These are phyloP conservation scores for Arachis monticola DNA, from an alignment of 331 rosid genomes.

Conservation along the genomic window DNA sequence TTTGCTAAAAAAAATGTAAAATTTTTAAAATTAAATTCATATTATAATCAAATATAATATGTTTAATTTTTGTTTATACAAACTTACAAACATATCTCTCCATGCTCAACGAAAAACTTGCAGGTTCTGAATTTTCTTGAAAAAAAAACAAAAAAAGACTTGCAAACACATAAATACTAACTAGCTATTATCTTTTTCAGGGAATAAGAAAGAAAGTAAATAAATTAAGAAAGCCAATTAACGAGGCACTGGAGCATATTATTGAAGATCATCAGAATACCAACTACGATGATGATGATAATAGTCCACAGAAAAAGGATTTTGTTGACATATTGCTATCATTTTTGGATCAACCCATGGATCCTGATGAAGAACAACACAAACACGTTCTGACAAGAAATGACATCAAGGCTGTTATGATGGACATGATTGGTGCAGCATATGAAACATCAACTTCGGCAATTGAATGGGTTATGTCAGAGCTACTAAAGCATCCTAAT, in stretches of 20 bases:
- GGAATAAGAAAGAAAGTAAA: too few species aligned
- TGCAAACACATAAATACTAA: too few species aligned
- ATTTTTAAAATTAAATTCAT: too few species aligned
- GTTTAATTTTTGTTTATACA: too few species aligned
- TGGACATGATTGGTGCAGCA: constrained; percentile 40
- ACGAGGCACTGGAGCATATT: constrained; percentile 29
- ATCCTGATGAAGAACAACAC: constrained; percentile 24
- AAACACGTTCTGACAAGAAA: background rate
- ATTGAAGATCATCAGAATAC: constrained; percentile 32
- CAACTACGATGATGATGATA: background rate
- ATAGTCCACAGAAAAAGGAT: constrained; percentile 22
- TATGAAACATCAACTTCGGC: constrained; percentile 5
- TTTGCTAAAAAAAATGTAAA: too few species aligned
- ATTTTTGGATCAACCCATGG: constrained; percentile 24
- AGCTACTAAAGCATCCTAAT: constrained; percentile 46
- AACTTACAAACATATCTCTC: too few species aligned
- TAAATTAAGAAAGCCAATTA: too few species aligned
- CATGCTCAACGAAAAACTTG: too few species aligned
- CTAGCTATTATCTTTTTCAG: too few species aligned
- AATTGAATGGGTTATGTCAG: constrained; percentile 48
- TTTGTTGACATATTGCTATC: constrained; percentile 45
- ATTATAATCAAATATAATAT: too few species aligned
- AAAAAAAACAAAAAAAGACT: too few species aligned
- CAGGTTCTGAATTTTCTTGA: too few species aligned
- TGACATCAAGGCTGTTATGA: constrained; percentile 38